These are phyloP conservation scores for Coemansia sp. DNA, from an alignment of 192 early-diverging fungal species.

Conservation along the genomic window DNA sequence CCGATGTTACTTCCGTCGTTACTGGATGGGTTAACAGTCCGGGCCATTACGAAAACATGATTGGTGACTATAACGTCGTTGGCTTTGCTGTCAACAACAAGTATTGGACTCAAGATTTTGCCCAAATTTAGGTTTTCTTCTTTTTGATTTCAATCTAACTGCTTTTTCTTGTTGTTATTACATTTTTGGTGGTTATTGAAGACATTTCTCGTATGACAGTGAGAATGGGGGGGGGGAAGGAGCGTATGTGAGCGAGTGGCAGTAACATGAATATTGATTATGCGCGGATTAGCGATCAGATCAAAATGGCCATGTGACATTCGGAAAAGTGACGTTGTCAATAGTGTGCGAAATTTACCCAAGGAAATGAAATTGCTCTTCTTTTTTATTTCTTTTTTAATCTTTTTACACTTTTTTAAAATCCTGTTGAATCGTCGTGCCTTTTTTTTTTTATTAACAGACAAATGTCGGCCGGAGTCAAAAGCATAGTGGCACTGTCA, in stretches of 20 bases:
- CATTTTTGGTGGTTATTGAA: too few species aligned
- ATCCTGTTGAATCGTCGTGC: too few species aligned
- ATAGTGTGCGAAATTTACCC: not conserved
- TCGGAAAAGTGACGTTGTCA: not conserved
- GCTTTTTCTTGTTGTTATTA: not conserved
- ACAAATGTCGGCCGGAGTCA: slow-evolving; percentile 31
- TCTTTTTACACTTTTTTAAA: too few species aligned
- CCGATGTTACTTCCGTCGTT: slow-evolving; percentile 20
- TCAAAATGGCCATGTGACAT: not conserved
- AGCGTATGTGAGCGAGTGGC: too few species aligned
- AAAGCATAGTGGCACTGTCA: slow-evolving; percentile 70
- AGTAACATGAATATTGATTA: not conserved
- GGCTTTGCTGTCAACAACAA: slow-evolving; percentile 37
- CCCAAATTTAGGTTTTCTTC: not conserved
- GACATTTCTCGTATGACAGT: too few species aligned
- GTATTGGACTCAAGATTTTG: slow-evolving; percentile 52
- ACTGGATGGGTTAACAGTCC: slow-evolving; percentile 25
- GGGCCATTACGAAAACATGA: slow-evolving; percentile 38
- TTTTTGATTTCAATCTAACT: not conserved
- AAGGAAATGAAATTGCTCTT: too few species aligned
- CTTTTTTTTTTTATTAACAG: too few species aligned
- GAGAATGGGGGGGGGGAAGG: too few species aligned
- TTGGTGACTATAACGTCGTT: slow-evolving; percentile 38
- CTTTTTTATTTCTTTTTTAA: too few species aligned
- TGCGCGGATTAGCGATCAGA: not conserved